Evolutionary conservation across 2,329 filamentous ascomycete species (phyloP).

Genomic region (Colletotrichum liriopes): DNA sequence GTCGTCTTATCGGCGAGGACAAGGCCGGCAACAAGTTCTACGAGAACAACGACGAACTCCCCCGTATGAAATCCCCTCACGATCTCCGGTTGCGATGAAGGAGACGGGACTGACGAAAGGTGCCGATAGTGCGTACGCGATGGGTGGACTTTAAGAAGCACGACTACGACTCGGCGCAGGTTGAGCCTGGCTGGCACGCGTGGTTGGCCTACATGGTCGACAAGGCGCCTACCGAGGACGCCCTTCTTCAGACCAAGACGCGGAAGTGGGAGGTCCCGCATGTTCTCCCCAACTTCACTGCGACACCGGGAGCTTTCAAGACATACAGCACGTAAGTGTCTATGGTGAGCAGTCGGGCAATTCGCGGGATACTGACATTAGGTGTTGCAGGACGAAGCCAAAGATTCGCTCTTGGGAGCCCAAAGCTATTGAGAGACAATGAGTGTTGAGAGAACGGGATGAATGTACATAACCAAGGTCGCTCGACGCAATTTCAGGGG

Average conservation of each 20-base stretch:
- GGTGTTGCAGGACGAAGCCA: slow-evolving; percentile 62
- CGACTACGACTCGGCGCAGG: slow-evolving; percentile 86
- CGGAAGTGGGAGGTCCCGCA: slow-evolving; percentile 83
- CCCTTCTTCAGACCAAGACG: slow-evolving; percentile 76
- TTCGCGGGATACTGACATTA: background rate
- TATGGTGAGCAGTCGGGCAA: background rate
- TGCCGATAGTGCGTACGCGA: slow-evolving; percentile 83
- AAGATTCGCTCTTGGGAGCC: slow-evolving; percentile 71
- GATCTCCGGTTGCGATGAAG: slow-evolving; percentile 17
- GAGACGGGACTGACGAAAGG: slow-evolving; percentile 37
- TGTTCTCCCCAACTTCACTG: slow-evolving; percentile 82
- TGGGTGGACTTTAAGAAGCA: slow-evolving; percentile 97
- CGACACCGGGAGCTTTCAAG: slow-evolving; percentile 85
- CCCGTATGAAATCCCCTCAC: slow-evolving; percentile 71
- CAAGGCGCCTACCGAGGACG: slow-evolving; percentile 85
- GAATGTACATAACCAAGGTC: slow-evolving; percentile 40
- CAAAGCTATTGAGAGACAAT: slow-evolving; percentile 47
- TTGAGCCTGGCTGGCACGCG: slow-evolving; percentile 97
- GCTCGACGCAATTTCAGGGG: slow-evolving; percentile 33
- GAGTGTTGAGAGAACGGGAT: slow-evolving; percentile 16
- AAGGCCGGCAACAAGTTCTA: slow-evolving; percentile 97
- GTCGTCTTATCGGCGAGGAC: slow-evolving; percentile 87
- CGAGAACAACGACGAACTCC: slow-evolving; percentile 95
- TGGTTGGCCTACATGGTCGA: slow-evolving; percentile 98
- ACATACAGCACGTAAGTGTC: slow-evolving; percentile 93